Evolutionary conservation across 768 basidiomycete species (phyloP).

Genomic region (Lyophyllum semitale): DNA sequence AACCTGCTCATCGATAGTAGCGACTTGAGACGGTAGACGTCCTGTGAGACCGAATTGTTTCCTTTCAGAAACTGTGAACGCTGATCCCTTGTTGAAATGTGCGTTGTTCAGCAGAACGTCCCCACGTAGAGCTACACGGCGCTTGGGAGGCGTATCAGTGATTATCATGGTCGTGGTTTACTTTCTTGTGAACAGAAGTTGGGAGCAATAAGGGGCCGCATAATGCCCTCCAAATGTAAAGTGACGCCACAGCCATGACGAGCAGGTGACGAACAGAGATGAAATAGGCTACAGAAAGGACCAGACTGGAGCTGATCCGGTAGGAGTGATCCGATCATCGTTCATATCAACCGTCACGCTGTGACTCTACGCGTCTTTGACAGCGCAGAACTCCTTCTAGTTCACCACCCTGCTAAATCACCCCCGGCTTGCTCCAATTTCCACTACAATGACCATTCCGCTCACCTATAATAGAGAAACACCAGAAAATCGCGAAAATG

Average conservation of each 20-base stretch:
- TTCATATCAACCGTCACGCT: neutral
- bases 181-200: neutral
- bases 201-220: neutral
- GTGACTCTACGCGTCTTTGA: slow-evolving; percentile 1
- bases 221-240: neutral
- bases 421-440: neutral
- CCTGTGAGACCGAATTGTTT: slow-evolving; percentile 64
- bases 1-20: slow-evolving; percentile 77
- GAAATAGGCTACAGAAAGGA: too few species aligned
- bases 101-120: slow-evolving; percentile 64
- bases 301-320: too few species aligned
- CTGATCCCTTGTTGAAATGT: slow-evolving; percentile 80
- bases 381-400: neutral
- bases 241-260: too few species aligned
- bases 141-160: too few species aligned
- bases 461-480: neutral
- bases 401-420: neutral
- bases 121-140: slow-evolving; percentile 56
- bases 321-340: neutral
- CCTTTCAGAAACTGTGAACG: slow-evolving; percentile 69
- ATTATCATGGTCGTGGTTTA: neutral
- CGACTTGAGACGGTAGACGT: slow-evolving; percentile 50
- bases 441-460: neutral
- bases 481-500: slow-evolving; percentile 6
- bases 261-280: too few species aligned